Evolutionary conservation across 2,329 filamentous ascomycete genomes (phyloP).

Genomic region (Graphilbum sp.): DNA sequence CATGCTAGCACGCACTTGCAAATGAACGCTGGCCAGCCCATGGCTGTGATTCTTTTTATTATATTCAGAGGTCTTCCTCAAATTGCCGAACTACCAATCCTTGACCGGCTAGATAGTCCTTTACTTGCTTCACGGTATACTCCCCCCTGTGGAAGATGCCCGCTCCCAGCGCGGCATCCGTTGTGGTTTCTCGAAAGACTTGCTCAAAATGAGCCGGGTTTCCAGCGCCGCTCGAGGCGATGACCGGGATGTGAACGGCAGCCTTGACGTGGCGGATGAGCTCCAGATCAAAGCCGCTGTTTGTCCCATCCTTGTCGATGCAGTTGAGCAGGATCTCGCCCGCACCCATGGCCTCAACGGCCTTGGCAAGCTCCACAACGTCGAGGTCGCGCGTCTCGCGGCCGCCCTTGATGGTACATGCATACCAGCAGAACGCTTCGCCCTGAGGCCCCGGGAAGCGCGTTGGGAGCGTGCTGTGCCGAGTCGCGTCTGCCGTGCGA

Average conservation of each 20-base stretch:
- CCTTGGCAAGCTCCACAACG: conserved; percentile 71
- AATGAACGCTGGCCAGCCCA: not conserved
- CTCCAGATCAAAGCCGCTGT: conserved; percentile 87
- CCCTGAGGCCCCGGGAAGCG: conserved; percentile 53
- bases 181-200: conserved; percentile 71
- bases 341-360: conserved; percentile 89
- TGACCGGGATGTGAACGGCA: conserved; percentile 82
- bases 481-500: conserved; percentile 49
- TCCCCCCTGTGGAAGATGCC: conserved; percentile 97
- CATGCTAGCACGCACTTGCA: too few species aligned
- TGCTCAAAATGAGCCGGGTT: conserved; percentile 77
- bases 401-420: conserved; percentile 91
- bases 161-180: conserved; percentile 85
- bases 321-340: conserved; percentile 94
- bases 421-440: conserved; percentile 84
- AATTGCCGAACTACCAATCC: conserved; percentile 67
- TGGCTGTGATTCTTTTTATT: not conserved
- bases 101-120: conserved; percentile 56
- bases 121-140: conserved; percentile 89
- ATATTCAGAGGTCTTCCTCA: conserved; percentile 35
- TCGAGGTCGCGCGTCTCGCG: conserved; percentile 89
- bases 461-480: conserved; percentile 60
- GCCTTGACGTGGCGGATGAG: conserved; percentile 75
- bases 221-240: conserved; percentile 85
- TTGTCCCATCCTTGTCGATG: conserved; percentile 93